Conservation (phyloP, 2,329 filamentous ascomycete species). For the Dryadomyces quercus-mongolicae region DNA sequence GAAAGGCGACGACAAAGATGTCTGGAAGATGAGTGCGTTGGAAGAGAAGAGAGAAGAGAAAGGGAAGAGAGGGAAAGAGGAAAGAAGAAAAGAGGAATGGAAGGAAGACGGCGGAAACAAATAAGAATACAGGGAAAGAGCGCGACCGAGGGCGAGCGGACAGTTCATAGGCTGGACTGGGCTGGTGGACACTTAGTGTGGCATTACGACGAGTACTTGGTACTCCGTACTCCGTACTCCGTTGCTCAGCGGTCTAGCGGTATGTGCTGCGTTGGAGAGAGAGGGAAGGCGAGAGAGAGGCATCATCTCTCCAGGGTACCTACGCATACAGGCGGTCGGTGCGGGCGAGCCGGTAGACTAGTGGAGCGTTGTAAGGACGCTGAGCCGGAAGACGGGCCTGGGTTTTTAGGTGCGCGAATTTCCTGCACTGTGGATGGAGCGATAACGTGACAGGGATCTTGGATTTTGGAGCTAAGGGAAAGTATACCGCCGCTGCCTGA, state of each 20-base stretch:
- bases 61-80: background rate
- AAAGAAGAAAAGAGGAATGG: background rate
- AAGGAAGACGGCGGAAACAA: slow-evolving; percentile 5
- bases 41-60: background rate
- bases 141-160: slow-evolving; percentile 7
- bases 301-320: too few relatives aligned
- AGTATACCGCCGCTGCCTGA: background rate
- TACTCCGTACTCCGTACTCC: background rate
- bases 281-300: too few relatives aligned
- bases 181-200: slow-evolving; percentile 7
- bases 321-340: background rate
- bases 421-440: background rate
- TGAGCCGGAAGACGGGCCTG: slow-evolving; percentile 5
- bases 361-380: background rate
- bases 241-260: background rate
- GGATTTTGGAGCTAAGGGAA: slow-evolving; percentile 6
- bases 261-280: too few relatives aligned
- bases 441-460: slow-evolving; percentile 7
- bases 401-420: slow-evolving; percentile 9
- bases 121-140: slow-evolving; percentile 8
- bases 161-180: slow-evolving; percentile 5
- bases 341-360: slow-evolving; percentile 6
- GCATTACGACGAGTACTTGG: slow-evolving; percentile 1
- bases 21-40: slow-evolving; percentile 5
- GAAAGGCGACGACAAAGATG: background rate